Evolutionary conservation across 164 flowering plant species (phyloP).

Genomic region (Kalanchoe fedtschenkoi): DNA sequence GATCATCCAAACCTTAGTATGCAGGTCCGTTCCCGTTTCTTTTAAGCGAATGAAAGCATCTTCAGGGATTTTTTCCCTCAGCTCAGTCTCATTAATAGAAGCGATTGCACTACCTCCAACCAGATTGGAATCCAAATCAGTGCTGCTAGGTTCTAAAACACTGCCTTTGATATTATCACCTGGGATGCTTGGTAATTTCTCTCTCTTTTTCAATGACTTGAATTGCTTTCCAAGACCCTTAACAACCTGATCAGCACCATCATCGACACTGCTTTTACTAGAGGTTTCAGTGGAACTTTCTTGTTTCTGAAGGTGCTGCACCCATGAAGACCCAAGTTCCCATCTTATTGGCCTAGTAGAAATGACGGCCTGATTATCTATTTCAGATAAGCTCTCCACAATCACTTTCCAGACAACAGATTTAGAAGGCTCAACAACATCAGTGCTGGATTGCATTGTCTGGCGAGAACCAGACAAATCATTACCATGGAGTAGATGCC

Average conservation of each 20-base stretch:
- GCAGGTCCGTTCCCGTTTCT: slow-evolving; percentile 73
- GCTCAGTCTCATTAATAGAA: slow-evolving; percentile 21
- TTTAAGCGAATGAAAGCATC: slow-evolving; percentile 60
- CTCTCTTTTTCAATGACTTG: slow-evolving; percentile 67
- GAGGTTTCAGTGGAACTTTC: slow-evolving; percentile 28
- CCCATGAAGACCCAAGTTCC: slow-evolving; percentile 91
- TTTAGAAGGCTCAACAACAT: slow-evolving; percentile 29
- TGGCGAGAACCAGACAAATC: slow-evolving; percentile 21
- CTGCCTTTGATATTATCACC: slow-evolving; percentile 10
- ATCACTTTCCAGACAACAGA: slow-evolving; percentile 32
- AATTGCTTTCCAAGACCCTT: slow-evolving; percentile 85
- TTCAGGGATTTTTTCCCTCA: slow-evolving; percentile 46
- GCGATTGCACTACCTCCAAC: slow-evolving; percentile 15
- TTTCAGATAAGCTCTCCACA: slow-evolving; percentile 44
- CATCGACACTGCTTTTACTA: slow-evolving; percentile 20
- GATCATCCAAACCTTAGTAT: slow-evolving; percentile 49
- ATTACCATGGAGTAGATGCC: slow-evolving; percentile 44
- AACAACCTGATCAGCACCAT: slow-evolving; percentile 30
- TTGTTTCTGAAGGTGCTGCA: slow-evolving; percentile 76
- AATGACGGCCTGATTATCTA: slow-evolving; percentile 24
- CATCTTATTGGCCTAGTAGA: slow-evolving; percentile 50
- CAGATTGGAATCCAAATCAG: slow-evolving; percentile 7
- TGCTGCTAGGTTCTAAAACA: slow-evolving; percentile 7
- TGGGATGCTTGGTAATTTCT: slow-evolving; percentile 27
- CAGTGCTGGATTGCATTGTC: slow-evolving; percentile 17